A percentile compares a stretch with the other conserved stretches of the same genome.
Conservation (phyloP, 805 yeast species). For the Kurtzmaniella fragi region DNA sequence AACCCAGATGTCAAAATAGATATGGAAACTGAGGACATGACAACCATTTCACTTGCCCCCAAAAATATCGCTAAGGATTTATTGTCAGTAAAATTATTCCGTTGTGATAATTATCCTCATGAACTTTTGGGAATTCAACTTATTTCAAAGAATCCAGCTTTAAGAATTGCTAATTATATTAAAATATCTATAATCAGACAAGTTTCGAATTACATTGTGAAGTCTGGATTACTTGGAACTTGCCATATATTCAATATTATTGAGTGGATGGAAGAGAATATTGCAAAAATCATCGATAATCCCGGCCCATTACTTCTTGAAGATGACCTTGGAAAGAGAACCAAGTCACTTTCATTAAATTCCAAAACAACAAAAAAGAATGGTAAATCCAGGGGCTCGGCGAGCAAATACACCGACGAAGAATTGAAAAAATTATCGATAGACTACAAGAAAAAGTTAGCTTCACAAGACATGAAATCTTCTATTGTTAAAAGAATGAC, state of each 20-base stretch:
- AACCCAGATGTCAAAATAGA: constrained; percentile 30
- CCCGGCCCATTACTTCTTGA: constrained; percentile 61
- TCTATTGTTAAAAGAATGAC: constrained; percentile 42
- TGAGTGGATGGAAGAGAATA: constrained; percentile 73
- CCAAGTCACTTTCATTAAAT: not conserved
- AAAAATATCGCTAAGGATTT: constrained; percentile 12
- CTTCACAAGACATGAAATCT: constrained; percentile 25
- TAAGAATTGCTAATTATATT: constrained; percentile 65
- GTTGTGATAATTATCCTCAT: constrained; percentile 50
- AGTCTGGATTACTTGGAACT: constrained; percentile 55
- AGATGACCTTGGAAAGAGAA: constrained; percentile 5
- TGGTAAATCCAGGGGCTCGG: not conserved
- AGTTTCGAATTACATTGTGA: constrained; percentile 39
- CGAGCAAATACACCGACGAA: constrained; percentile 12
- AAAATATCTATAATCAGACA: constrained; percentile 52
- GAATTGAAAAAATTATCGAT: constrained; percentile 5
- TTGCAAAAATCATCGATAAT: constrained; percentile 51
- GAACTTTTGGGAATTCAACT: constrained; percentile 65
- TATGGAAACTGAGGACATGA: constrained; percentile 29
- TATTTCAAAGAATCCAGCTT: constrained; percentile 33
- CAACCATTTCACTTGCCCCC: constrained; percentile 13
- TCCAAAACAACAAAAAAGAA: no score
- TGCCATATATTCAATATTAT: constrained; percentile 62
- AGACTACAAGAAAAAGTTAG: constrained; percentile 21
- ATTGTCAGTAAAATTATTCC: constrained; percentile 20